These are phyloP conservation scores for Stenogyne calaminthoides DNA, from an alignment of 305 asterid genomes.

Conservation along the genomic window DNA sequence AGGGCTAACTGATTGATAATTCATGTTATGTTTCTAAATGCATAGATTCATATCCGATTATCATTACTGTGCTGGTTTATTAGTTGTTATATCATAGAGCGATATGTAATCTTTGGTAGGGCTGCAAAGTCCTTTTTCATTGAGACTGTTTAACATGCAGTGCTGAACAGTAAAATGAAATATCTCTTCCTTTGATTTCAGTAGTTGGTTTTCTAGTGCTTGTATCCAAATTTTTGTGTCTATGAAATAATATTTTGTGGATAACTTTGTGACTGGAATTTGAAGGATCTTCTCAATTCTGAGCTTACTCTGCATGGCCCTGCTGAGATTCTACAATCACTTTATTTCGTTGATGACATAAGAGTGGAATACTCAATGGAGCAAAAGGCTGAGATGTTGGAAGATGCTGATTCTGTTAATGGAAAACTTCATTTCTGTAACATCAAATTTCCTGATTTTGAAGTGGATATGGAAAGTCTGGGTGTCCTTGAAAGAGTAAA, in stretches of 20 bases:
- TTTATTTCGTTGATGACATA: slow-evolving; percentile 66
- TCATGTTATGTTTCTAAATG: background rate
- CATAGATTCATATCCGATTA: slow-evolving; percentile 19
- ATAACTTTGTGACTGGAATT: slow-evolving; percentile 26
- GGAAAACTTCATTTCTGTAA: slow-evolving; percentile 40
- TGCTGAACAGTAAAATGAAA: slow-evolving; percentile 12
- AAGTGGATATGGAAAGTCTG: slow-evolving; percentile 62
- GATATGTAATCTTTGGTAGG: slow-evolving; percentile 8
- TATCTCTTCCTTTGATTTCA: slow-evolving; percentile 18
- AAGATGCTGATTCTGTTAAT: slow-evolving; percentile 54
- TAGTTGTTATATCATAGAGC: slow-evolving; percentile 6
- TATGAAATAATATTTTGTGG: slow-evolving; percentile 14
- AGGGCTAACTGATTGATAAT: background rate
- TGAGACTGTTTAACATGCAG: slow-evolving; percentile 24
- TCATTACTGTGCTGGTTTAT: slow-evolving; percentile 20
- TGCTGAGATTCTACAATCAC: slow-evolving; percentile 52
- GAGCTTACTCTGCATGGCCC: slow-evolving; percentile 51
- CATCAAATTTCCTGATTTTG: slow-evolving; percentile 62
- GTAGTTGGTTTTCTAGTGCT: slow-evolving; percentile 15
- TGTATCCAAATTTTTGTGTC: slow-evolving; percentile 10
- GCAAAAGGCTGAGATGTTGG: slow-evolving; percentile 48
- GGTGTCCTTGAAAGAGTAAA: slow-evolving; percentile 40
- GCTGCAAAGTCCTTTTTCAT: slow-evolving; percentile 11
- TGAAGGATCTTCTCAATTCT: slow-evolving; percentile 64
- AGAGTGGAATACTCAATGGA: slow-evolving; percentile 44